phyloP scores from a whole-genome alignment of 2,329 filamentous ascomycete genomes.

The Fusarium udum region DNA sequence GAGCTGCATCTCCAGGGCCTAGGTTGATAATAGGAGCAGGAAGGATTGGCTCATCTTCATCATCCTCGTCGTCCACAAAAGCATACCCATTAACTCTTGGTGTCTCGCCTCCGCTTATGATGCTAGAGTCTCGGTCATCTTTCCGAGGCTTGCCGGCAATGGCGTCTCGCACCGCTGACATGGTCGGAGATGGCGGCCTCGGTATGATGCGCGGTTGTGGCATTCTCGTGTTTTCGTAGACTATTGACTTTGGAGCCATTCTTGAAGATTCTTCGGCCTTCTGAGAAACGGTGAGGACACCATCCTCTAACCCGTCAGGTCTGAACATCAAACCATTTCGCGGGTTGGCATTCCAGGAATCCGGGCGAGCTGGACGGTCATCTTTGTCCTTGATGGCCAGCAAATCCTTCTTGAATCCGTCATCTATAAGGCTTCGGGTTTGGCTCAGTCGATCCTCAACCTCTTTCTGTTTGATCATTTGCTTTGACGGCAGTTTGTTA shows the following conservation, averaged over 20 bases:
- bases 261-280: conserved; percentile 74
- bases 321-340: conserved; percentile 90
- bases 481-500: conserved; percentile 86
- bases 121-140: conserved; percentile 68
- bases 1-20: conserved; percentile 69
- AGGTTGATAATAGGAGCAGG: conserved; percentile 62
- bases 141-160: conserved; percentile 76
- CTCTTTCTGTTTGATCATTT: conserved; percentile 74
- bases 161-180: conserved; percentile 85
- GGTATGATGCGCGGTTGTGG: conserved; percentile 58
- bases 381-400: conserved; percentile 73
- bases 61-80: conserved; percentile 86
- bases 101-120: conserved; percentile 70
- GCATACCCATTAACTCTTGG: conserved; percentile 93
- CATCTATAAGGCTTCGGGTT: conserved; percentile 60
- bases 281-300: conserved; percentile 70
- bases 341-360: conserved; percentile 78
- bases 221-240: conserved; percentile 86
- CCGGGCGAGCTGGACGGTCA: conserved; percentile 77
- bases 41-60: conserved; percentile 46
- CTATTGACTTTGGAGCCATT: conserved; percentile 79
- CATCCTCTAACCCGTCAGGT: conserved; percentile 71
- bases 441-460: conserved; percentile 63
- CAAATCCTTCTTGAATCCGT: conserved; percentile 66
- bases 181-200: conserved; percentile 78